Evolutionary conservation across 2,329 filamentous ascomycete species (phyloP), one percentile per base, ranked within the genome.

Genomic region (Orbilia oligospora): DNA sequence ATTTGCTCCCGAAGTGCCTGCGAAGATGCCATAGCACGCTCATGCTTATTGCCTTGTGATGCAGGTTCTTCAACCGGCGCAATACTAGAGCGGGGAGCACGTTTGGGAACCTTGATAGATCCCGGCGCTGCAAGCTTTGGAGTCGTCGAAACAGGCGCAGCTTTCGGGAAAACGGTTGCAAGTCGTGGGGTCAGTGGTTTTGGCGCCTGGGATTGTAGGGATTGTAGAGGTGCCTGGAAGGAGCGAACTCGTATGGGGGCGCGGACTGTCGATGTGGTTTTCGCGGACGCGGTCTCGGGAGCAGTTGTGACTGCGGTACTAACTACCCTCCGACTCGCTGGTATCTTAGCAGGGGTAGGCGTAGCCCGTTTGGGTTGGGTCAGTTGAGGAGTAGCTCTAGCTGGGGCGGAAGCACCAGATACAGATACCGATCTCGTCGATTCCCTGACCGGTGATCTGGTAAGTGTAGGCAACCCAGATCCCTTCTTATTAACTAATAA

Each of bases 1-100:
- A 98, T 97, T 68, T 96, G 94, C 65, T 97, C 93, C 38, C 96
- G 90, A 14, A 99, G 85, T 0, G 94, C 81, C 27, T 82, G 81
- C 0, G 81, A 81, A 8, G 81, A 80, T 33, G 80, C 80, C 61
- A 81, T 75, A 14, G 67, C 80, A 56, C 64, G 58, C 67, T 65
- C 71, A 58, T 68, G 55, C 71, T 79, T 79, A 49, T 73, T 65
- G 8, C 61, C 33, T 6, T 53, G 24, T 24, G 65, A 48, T 8
- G 65, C 58, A 12, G 18, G 24, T 20, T 69, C 53, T 24, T 72
- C 70, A 14, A 10, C 56, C 10, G 64, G 27, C 10, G 20, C 9
- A 22, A 61, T 33, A 49, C 36, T 33, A 24, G 49, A 3, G 18
- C 56, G 49, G 14, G 61, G 51, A 4, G 24, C 22, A 18, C 55